Evolutionary conservation across 2,329 filamentous ascomycete genomes (phyloP).

Genomic region (Fusarium sublunatum): DNA sequence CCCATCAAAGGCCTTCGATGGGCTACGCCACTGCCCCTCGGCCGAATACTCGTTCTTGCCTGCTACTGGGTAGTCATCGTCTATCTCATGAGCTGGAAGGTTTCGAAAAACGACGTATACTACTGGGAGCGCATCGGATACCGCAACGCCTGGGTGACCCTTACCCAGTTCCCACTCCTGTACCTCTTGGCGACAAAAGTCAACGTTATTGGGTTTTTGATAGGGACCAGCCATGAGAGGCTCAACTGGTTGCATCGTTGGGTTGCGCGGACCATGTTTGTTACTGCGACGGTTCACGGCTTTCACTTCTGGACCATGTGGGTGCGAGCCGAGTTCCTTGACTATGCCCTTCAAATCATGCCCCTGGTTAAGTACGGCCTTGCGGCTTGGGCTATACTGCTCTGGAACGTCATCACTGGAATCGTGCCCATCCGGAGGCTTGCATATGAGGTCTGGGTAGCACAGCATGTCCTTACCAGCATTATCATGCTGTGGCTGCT

Average conservation of each 20-base stretch:
- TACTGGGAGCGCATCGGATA: constrained; percentile 75
- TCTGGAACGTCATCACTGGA: constrained; percentile 73
- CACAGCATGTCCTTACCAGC: constrained; percentile 73
- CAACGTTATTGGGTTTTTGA: constrained; percentile 68
- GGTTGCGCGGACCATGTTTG: constrained; percentile 75
- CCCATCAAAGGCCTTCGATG: constrained; percentile 61
- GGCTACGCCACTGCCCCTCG: constrained; percentile 68
- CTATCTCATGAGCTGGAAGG: constrained; percentile 65
- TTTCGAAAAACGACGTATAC: constrained; percentile 63
- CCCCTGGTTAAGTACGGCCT: constrained; percentile 74
- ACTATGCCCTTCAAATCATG: constrained; percentile 69
- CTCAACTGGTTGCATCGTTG: constrained; percentile 81
- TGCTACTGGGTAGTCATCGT: constrained; percentile 69
- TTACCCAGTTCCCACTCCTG: constrained; percentile 72
- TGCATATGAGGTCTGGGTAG: constrained; percentile 75
- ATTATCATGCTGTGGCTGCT: constrained; percentile 71
- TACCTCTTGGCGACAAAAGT: constrained; percentile 71
- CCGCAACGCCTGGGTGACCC: constrained; percentile 74
- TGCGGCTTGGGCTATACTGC: constrained; percentile 72
- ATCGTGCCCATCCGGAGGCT: constrained; percentile 72
- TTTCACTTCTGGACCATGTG: constrained; percentile 76
- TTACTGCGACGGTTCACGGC: constrained; percentile 76
- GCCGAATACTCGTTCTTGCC: constrained; percentile 64
- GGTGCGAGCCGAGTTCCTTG: constrained; percentile 68
- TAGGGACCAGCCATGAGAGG: constrained; percentile 73